A percentile compares a stretch with the other conserved stretches of the same genome.
Evolutionary conservation across 2,329 filamentous ascomycete species (phyloP).

Genomic region (Didymella pinodella): DNA sequence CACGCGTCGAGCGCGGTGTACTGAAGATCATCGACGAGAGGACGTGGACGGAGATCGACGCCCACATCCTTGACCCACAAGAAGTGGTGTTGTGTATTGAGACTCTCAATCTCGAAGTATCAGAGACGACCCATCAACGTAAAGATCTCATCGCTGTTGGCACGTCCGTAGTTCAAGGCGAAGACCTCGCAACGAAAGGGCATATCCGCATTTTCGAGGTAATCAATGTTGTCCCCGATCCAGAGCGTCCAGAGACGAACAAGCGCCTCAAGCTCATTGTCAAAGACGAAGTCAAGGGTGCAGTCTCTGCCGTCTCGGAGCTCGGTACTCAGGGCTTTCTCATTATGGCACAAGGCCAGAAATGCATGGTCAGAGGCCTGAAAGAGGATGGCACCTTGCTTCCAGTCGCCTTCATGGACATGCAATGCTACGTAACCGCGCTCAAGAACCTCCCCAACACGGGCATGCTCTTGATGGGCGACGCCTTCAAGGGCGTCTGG

Average conservation of each 20-base stretch:
- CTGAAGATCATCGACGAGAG: slow-evolving; percentile 81
- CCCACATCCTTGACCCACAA: slow-evolving; percentile 72
- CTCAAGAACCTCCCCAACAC: slow-evolving; percentile 83
- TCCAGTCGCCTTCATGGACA: slow-evolving; percentile 96
- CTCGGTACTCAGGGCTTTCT: slow-evolving; percentile 88
- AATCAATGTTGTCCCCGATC: slow-evolving; percentile 89
- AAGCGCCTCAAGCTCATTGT: slow-evolving; percentile 84
- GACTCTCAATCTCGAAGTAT: slow-evolving; percentile 85
- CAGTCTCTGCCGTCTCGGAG: slow-evolving; percentile 84
- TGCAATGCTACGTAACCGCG: slow-evolving; percentile 91
- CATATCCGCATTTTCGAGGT: slow-evolving; percentile 91
- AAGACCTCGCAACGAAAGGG: slow-evolving; percentile 87
- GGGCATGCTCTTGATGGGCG: slow-evolving; percentile 85
- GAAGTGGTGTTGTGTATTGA: slow-evolving; percentile 85
- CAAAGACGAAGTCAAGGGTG: slow-evolving; percentile 90
- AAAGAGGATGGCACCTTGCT: slow-evolving; percentile 94
- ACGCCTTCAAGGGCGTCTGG: slow-evolving; percentile 93
- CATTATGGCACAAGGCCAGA: slow-evolving; percentile 91
- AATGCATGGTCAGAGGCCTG: slow-evolving; percentile 93
- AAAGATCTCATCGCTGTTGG: slow-evolving; percentile 84
- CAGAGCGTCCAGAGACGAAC: slow-evolving; percentile 83
- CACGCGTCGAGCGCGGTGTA: slow-evolving; percentile 73
- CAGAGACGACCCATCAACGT: slow-evolving; percentile 87
- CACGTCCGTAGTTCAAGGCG: slow-evolving; percentile 84
- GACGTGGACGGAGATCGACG: slow-evolving; percentile 81